A percentile compares a stretch with the other conserved stretches of the same genome.
phyloP scores from a whole-genome alignment of 1,284 basidiomycete genomes.

The Agaricales sp. region DNA sequence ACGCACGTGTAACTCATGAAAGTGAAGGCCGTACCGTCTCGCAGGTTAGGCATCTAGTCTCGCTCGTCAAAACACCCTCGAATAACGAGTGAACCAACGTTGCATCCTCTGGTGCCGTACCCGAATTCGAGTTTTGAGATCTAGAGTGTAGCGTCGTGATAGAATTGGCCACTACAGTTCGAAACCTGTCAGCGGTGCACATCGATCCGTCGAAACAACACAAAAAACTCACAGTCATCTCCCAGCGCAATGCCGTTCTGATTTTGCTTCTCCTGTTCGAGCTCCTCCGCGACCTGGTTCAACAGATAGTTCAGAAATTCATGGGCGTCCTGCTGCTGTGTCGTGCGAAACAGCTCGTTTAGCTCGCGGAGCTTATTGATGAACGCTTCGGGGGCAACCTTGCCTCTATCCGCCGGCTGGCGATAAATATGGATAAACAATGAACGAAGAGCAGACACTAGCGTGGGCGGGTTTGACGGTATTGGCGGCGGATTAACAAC shows the following conservation, averaged over 20 bases:
- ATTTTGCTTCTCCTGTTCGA: constrained; percentile 57
- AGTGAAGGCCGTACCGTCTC: constrained; percentile 57
- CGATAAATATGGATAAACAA: constrained; percentile 79
- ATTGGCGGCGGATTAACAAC: constrained; percentile 28
- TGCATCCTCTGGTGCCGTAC: constrained; percentile 32
- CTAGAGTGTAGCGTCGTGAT: constrained; percentile 40
- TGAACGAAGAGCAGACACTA: constrained; percentile 85
- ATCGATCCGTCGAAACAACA: constrained; percentile 3
- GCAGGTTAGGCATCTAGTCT: constrained; percentile 95
- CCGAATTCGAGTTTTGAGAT: constrained; percentile 31
- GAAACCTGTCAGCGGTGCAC: constrained; percentile 1
- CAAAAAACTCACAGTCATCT: constrained; percentile 42
- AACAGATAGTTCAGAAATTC: constrained; percentile 95
- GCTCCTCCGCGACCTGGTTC: constrained; percentile 89
- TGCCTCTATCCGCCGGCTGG: constrained; percentile 70
- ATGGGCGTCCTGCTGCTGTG: constrained; percentile 92
- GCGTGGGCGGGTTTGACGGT: constrained; percentile 58
- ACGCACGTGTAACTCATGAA: constrained; percentile 1
- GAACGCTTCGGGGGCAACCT: constrained; percentile 79
- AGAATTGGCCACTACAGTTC: constrained; percentile 41
- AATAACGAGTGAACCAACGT: constrained; percentile 91
- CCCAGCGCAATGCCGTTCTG: constrained; percentile 24
- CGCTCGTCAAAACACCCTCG: constrained; percentile 89
- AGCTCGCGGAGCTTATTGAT: constrained; percentile 85
- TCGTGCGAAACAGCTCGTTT: constrained; percentile 80